Percentiles rank a stretch among this genome's conserved stretches.
phyloP scores from a whole-genome alignment of 2,329 filamentous ascomycete species.

The Ceratocystis ficicola region DNA sequence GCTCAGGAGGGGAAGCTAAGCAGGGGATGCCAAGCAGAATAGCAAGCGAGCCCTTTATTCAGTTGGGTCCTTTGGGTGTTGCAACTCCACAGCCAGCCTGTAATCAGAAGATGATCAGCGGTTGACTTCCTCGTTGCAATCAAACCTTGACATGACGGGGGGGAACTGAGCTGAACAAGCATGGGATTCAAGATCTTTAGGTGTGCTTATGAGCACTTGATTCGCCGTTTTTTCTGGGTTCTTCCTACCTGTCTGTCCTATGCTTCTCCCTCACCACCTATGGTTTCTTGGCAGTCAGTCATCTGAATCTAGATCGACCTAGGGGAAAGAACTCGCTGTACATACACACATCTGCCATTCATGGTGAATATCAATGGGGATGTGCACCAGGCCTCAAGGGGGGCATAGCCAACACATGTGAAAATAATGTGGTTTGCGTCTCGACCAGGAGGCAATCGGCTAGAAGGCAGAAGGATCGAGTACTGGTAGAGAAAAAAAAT shows the following conservation, averaged over 20 bases:
- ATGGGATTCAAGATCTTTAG: not conserved
- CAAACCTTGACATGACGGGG: not conserved
- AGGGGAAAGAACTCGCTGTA: not conserved
- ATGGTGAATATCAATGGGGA: not conserved
- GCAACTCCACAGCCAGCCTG: not conserved
- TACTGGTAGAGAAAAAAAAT: not conserved
- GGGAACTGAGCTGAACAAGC: not conserved
- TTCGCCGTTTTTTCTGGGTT: not conserved
- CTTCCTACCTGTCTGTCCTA: not conserved
- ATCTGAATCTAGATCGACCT: not conserved
- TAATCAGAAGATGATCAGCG: not conserved
- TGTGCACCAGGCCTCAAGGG: not conserved
- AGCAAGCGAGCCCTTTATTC: not conserved
- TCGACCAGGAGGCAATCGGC: not conserved
- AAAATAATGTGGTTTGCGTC: not conserved
- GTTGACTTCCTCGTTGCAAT: not conserved
- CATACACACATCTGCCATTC: not conserved
- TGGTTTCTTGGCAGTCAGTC: not conserved
- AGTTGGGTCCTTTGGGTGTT: not conserved
- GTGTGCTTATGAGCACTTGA: not conserved
- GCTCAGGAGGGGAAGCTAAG: not conserved
- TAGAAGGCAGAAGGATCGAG: not conserved
- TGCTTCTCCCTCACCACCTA: not conserved
- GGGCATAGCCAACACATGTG: not conserved
- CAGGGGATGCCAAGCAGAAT: slow-evolving; percentile 5